Conservation (phyloP, 768 basidiomycete genomes). For the Tulasnella sp. region DNA sequence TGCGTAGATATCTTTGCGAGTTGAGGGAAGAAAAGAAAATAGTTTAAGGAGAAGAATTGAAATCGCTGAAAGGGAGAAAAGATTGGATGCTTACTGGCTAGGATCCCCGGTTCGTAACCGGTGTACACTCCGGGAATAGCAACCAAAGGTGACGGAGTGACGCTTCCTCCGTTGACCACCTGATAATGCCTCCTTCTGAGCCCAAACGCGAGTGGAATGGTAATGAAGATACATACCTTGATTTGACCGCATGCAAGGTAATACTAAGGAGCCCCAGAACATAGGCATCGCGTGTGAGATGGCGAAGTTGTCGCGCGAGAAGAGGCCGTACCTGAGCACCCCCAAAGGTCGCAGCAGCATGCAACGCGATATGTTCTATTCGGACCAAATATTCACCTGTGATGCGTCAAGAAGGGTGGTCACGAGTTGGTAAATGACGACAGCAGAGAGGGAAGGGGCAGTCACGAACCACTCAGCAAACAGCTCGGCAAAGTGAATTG, state of each 20-base stretch:
- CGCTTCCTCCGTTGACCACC: constrained; percentile 21
- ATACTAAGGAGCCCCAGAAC: constrained; percentile 22
- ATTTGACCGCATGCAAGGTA: constrained; percentile 24
- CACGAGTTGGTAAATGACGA: neutral
- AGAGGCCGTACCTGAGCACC: constrained; percentile 24
- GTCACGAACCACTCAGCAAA: neutral
- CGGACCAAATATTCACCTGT: constrained; percentile 24
- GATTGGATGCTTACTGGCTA: constrained; percentile 21
- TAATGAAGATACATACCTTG: neutral
- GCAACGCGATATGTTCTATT: constrained; percentile 25
- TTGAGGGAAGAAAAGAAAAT: too few relatives aligned
- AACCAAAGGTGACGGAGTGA: constrained; percentile 10
- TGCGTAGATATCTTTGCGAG: too few relatives aligned
- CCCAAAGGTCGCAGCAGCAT: constrained; percentile 19
- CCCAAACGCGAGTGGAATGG: too few relatives aligned
- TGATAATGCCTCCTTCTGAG: neutral
- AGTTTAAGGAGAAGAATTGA: too few relatives aligned
- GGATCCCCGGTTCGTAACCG: constrained; percentile 25
- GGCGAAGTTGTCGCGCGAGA: neutral
- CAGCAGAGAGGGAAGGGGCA: neutral
- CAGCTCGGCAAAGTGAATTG: neutral
- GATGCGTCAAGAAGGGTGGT: neutral
- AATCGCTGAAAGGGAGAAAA: too few relatives aligned
- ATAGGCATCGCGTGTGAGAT: neutral
- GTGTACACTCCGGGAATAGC: constrained; percentile 23